Evolutionary conservation across 371 early-diverging fungal genomes (phyloP), one percentile per base, ranked within the genome.

Genomic region (Phascolomyces articulosus): DNA sequence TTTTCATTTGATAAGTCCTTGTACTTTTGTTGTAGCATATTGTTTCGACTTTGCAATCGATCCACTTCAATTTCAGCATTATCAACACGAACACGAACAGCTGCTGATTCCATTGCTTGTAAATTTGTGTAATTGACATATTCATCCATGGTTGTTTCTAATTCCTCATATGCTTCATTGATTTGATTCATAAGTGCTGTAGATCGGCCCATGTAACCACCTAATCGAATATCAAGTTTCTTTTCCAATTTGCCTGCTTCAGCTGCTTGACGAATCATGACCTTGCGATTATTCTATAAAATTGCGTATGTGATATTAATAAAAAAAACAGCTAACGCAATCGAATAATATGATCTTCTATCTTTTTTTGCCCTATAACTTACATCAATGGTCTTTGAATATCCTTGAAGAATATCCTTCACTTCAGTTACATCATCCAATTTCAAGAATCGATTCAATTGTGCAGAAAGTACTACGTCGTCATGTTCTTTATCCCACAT

Each of bases 161-260:
- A 66, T 58, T 90, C 90, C 24, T 89, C 88, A 66, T 75, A 88
- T 2, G 84, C 78, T 13, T 85, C 80, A 3, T 70, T 44, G 4
- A 94, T 78, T 63, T 91, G 88, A 27, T 87, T 81, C 24, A 73
- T 59, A 41, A 94, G 72, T 48, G 82, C 63, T 54, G 82, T 81
- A 4, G 93, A 84, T 44, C 95, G 86, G 18, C 64, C 63, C 74
- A 85, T 84, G 65, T 93, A 92, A 31, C 97, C 97, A 60, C 96
- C 97, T 31, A 95, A 73, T 21, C 85, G 83, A 13, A 95, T 83
- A 15, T 81, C 85, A 29, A 95, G 71, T 65, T 91, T 91, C 72
- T 92, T 94, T 68, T 97, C 97, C n/a, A 92, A 58, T 72, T 96
- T 96, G 21, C 84, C 80, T 1, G 95, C 95, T 47, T 83, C 83